Evolutionary conservation across 2,329 filamentous ascomycete species (phyloP).

Genomic region (Aspergillus texensis): DNA sequence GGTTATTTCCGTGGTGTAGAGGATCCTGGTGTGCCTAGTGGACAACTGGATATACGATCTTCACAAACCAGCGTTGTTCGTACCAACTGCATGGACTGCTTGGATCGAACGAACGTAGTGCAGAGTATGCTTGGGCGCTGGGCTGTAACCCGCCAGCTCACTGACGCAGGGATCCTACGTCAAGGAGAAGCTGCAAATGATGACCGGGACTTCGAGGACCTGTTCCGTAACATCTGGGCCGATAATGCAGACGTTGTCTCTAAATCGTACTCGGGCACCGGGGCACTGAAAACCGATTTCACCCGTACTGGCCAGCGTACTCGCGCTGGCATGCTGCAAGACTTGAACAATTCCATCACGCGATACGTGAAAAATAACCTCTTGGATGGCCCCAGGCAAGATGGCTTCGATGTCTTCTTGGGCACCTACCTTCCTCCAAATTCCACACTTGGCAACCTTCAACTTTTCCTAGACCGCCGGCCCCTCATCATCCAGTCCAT

Average conservation of each 20-base stretch:
- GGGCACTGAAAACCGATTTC: constrained; percentile 96
- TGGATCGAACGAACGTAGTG: constrained; percentile 96
- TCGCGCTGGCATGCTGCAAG: constrained; percentile 79
- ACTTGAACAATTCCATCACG: constrained; percentile 83
- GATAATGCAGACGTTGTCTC: constrained; percentile 98
- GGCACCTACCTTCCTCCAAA: constrained; percentile 79
- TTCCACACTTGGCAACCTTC: constrained; percentile 68
- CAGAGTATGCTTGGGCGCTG: constrained; percentile 95
- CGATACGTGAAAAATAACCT: constrained; percentile 96
- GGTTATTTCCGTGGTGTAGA: constrained; percentile 93
- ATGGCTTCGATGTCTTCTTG: constrained; percentile 92
- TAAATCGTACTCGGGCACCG: constrained; percentile 89
- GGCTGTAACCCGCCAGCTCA: constrained; percentile 84
- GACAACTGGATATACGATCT: constrained; percentile 76
- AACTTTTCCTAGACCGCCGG: constrained; percentile 80
- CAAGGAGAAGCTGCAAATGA: constrained; percentile 78
- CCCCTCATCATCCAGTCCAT: constrained; percentile 90
- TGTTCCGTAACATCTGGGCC: constrained; percentile 98
- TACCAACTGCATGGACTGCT: constrained; percentile 99
- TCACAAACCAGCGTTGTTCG: constrained; percentile 88
- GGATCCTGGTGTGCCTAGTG: constrained; percentile 70
- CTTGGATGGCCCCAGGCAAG: constrained; percentile 87
- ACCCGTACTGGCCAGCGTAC: constrained; percentile 92
- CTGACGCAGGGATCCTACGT: constrained; percentile 77
- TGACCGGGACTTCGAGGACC: constrained; percentile 78